Conservation (phyloP, 352 stramenopile genomes). For the Pythium folliculosum region DNA sequence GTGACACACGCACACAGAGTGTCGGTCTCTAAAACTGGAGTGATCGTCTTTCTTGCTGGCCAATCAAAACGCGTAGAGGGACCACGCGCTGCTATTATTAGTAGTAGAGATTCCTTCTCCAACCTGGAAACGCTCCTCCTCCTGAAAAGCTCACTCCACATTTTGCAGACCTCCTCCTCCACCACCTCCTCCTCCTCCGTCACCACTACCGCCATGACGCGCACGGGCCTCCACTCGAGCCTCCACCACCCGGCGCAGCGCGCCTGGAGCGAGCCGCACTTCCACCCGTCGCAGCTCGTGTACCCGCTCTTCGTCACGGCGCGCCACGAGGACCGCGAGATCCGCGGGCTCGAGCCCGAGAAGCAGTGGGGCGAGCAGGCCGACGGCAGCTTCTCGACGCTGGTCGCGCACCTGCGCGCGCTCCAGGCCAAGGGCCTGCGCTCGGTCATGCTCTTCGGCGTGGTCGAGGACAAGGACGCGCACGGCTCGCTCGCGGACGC, state of each 20-base stretch:
- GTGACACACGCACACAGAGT: too few species aligned
- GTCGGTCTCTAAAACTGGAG: too few species aligned
- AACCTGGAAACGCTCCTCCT: constrained; percentile 1
- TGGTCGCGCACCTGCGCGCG: constrained; percentile 70
- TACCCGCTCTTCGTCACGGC: constrained; percentile 90
- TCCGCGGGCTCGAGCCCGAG: constrained; percentile 82
- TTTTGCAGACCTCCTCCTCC: not conserved
- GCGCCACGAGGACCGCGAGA: constrained; percentile 65
- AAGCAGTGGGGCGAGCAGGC: constrained; percentile 78
- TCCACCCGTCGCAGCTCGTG: constrained; percentile 88
- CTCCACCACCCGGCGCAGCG: constrained; percentile 82
- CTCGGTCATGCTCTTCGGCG: constrained; percentile 89
- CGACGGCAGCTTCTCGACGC: constrained; percentile 68
- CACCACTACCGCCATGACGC: constrained; percentile 16
- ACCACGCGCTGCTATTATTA: too few species aligned
- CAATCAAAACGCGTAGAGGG: too few species aligned
- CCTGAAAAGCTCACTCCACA: not conserved
- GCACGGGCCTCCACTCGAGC: constrained; percentile 65
- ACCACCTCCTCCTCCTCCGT: not conserved
- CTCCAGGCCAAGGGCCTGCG: constrained; percentile 75
- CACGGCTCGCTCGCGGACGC: constrained; percentile 73
- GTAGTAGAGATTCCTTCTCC: not conserved
- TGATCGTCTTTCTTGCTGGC: too few species aligned
- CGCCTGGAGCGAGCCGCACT: constrained; percentile 84
- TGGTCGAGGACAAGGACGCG: constrained; percentile 84